These are phyloP conservation scores for Capillidium rhysosporum DNA, from an alignment of 371 early-diverging fungal genomes.

Conservation along the genomic window DNA sequence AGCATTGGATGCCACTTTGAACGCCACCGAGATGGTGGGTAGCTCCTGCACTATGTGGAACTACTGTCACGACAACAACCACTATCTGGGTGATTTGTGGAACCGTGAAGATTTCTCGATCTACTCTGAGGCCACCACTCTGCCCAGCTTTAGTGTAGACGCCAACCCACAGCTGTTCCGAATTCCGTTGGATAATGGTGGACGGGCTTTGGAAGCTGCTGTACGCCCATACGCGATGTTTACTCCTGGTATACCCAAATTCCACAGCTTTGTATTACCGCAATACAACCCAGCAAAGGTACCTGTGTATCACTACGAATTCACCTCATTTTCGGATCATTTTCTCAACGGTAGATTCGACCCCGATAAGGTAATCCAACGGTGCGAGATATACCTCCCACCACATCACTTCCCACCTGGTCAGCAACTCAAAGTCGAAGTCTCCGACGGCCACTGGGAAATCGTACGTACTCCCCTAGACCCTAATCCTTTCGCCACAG, in stretches of 20 bases:
- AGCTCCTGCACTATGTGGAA: conserved; percentile 43
- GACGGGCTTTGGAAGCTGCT: conserved; percentile 8
- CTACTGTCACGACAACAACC: conserved; percentile 33
- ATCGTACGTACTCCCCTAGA: not conserved
- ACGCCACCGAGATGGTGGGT: conserved; percentile 35
- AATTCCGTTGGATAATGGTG: conserved; percentile 6
- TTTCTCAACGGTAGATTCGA: not conserved
- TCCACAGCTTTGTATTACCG: not conserved
- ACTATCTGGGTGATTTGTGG: conserved; percentile 45
- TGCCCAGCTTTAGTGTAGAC: conserved; percentile 5
- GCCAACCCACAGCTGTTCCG: not conserved
- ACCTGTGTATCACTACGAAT: not conserved
- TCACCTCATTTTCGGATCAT: not conserved
- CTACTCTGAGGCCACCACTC: conserved; percentile 8
- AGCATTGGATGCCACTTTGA: conserved; percentile 45
- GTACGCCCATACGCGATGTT: conserved; percentile 9
- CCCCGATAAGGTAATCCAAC: not conserved
- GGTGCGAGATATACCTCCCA: conserved; percentile 3
- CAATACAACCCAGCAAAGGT: not conserved
- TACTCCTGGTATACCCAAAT: not conserved
- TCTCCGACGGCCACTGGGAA: not conserved
- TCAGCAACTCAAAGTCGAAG: not conserved
- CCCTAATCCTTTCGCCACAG: not conserved
- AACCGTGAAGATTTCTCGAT: conserved; percentile 48
- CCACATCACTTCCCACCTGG: conserved; percentile 4